These are phyloP conservation scores for Quillaja saponaria DNA, from an alignment of 306 rosid species.

Conservation along the genomic window DNA sequence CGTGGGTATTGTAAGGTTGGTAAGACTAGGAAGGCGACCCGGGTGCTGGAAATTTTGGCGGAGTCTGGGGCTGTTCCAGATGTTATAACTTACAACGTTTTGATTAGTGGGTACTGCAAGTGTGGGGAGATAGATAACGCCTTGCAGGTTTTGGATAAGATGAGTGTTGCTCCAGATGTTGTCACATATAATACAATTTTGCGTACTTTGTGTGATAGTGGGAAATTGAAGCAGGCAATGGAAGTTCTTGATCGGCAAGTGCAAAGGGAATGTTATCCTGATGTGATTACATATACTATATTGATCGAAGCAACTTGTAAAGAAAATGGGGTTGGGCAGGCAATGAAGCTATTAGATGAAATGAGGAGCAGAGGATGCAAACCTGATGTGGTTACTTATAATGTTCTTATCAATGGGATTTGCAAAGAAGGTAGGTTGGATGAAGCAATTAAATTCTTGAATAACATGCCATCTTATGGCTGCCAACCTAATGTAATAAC, in stretches of 20 bases:
- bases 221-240: slow-evolving; percentile 85
- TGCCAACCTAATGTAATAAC: slow-evolving; percentile 80
- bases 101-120: slow-evolving; percentile 81
- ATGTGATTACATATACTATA: slow-evolving; percentile 85
- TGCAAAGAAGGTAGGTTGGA: slow-evolving; percentile 89
- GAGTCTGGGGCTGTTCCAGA: slow-evolving; percentile 80
- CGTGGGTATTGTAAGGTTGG: slow-evolving; percentile 76
- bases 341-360: slow-evolving; percentile 85
- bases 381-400: slow-evolving; percentile 87
- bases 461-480: slow-evolving; percentile 60
- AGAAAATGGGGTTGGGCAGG: slow-evolving; percentile 82
- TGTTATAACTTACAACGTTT: slow-evolving; percentile 78
- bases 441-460: slow-evolving; percentile 76
- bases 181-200: slow-evolving; percentile 80
- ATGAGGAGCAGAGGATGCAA: slow-evolving; percentile 82
- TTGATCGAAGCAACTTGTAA: slow-evolving; percentile 93
- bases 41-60: slow-evolving; percentile 70
- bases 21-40: slow-evolving; percentile 64
- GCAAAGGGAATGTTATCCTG: slow-evolving; percentile 80
- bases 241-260: slow-evolving; percentile 77
- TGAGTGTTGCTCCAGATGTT: slow-evolving; percentile 88
- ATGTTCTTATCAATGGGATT: slow-evolving; percentile 88
- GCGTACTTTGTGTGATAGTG: slow-evolving; percentile 76
- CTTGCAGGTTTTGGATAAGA: slow-evolving; percentile 67
- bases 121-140: slow-evolving; percentile 84